Evolutionary conservation across 2,329 filamentous ascomycete genomes (phyloP).

Genomic region (Colletotrichum neosansevieriae): DNA sequence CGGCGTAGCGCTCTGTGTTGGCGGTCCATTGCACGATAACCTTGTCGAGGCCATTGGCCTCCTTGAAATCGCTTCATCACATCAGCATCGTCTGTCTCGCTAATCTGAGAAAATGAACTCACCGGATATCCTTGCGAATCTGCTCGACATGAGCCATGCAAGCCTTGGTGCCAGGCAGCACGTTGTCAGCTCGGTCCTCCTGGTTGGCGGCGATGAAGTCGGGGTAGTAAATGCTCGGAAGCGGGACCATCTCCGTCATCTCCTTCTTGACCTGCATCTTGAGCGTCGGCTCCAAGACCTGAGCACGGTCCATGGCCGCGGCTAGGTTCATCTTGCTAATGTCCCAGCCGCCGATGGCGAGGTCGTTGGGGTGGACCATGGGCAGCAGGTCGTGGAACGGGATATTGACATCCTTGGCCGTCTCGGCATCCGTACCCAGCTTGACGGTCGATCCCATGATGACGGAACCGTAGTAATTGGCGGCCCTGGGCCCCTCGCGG

Average conservation of each 20-base stretch:
- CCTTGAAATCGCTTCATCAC: conserved; percentile 82
- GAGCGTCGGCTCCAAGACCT: conserved; percentile 93
- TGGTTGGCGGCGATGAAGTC: conserved; percentile 99
- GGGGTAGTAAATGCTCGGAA: conserved; percentile 97
- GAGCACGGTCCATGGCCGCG: conserved; percentile 93
- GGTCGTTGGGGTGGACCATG: conserved; percentile 97
- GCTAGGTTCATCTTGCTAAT: conserved; percentile 93
- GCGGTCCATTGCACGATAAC: conserved; percentile 98
- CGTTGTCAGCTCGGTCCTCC: conserved; percentile 93
- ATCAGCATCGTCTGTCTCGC: conserved; percentile 15
- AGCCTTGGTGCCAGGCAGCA: conserved; percentile 86
- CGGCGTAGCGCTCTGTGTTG: conserved; percentile 97
- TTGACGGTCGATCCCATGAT: conserved; percentile 98
- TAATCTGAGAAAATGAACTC: background rate
- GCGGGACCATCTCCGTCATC: conserved; percentile 87
- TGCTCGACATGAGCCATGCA: conserved; percentile 90
- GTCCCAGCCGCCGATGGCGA: conserved; percentile 96
- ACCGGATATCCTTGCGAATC: conserved; percentile 87
- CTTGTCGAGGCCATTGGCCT: conserved; percentile 86
- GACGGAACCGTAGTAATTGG: conserved; percentile 99
- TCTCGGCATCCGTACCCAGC: conserved; percentile 88
- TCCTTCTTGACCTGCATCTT: conserved; percentile 93
- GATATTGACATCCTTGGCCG: conserved; percentile 91
- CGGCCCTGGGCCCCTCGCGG: conserved; percentile 83
- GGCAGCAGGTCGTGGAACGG: conserved; percentile 94